Percentiles rank a stretch among this genome's conserved stretches.
phyloP scores from a whole-genome alignment of 345 rosid genomes.

The Citrus reticulata region DNA sequence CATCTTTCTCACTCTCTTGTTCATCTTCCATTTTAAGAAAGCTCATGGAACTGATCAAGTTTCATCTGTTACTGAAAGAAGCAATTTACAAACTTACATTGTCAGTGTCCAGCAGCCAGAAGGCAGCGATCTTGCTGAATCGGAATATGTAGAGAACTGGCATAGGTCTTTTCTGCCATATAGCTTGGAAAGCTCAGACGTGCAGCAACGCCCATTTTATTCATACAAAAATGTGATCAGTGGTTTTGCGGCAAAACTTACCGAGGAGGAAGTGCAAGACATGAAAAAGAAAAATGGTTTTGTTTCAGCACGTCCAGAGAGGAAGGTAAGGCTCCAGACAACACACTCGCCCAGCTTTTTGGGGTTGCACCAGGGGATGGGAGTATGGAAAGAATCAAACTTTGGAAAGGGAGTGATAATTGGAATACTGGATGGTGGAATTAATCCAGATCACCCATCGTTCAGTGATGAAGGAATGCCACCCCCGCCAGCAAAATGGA shows the following conservation, averaged over 20 bases:
- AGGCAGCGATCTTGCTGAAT: constrained; percentile 1
- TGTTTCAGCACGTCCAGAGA: constrained; percentile 34
- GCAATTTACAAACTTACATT: constrained; percentile 35
- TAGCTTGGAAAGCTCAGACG: neutral
- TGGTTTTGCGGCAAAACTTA: constrained; percentile 44
- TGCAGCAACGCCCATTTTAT: constrained; percentile 19
- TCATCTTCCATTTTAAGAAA: neutral
- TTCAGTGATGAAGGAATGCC: constrained; percentile 42
- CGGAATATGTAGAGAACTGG: constrained; percentile 20
- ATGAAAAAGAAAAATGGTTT: constrained; percentile 32
- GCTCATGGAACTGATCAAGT: constrained; percentile 1
- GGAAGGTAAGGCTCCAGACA: constrained; percentile 33
- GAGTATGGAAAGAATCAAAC: constrained; percentile 37
- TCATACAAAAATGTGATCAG: constrained; percentile 26
- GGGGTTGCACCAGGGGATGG: constrained; percentile 31
- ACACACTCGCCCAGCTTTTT: constrained; percentile 47
- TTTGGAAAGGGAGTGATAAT: constrained; percentile 41
- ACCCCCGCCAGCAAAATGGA: constrained; percentile 45
- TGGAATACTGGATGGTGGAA: constrained; percentile 49
- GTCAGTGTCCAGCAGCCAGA: constrained; percentile 30
- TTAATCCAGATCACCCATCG: constrained; percentile 44
- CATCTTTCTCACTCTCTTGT: neutral
- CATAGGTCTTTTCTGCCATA: constrained; percentile 31
- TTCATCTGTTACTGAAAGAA: neutral
- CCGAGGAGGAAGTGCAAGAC: constrained; percentile 28